A percentile compares a stretch with the other conserved stretches of the same genome.
phyloP scores from a whole-genome alignment of 495 filamentous ascomycete genomes.

The Podospora australis region DNA sequence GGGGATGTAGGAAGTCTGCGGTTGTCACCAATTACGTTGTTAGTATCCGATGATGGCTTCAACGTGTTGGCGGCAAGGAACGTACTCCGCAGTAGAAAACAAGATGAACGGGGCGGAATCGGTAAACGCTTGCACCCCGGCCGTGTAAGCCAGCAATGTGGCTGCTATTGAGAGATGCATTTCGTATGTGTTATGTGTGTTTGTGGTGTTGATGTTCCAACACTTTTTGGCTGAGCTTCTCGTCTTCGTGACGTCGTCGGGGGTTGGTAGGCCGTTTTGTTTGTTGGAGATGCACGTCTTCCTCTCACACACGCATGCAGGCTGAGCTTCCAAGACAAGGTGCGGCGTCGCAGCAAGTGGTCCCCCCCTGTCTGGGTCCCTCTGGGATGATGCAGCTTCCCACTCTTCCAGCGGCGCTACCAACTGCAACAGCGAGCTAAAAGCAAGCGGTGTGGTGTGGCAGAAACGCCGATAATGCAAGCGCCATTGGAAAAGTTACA shows the following conservation, averaged over 20 bases:
- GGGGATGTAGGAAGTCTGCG: slow-evolving; percentile 28
- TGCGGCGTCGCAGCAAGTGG: no score
- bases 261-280: no score
- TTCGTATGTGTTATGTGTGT: slow-evolving; percentile 19
- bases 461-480: slow-evolving; percentile 14
- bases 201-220: slow-evolving; percentile 1
- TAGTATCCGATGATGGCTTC: no score
- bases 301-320: no score
- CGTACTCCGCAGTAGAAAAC: slow-evolving; percentile 73
- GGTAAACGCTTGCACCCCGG: slow-evolving; percentile 61
- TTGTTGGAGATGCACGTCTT: no score
- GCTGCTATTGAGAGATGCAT: slow-evolving; percentile 59
- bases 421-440: not conserved
- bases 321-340: not conserved
- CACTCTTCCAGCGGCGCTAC: not conserved
- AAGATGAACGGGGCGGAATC: slow-evolving; percentile 85
- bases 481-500: slow-evolving; percentile 1
- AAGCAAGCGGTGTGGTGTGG: slow-evolving; percentile 11
- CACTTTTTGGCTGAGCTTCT: no score
- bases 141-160: slow-evolving; percentile 55
- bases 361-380: no score
- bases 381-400: slow-evolving; percentile 7
- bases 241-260: no score
- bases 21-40: no score
- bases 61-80: no score